Percentiles rank a stretch among this genome's conserved stretches.
Conservation (phyloP, 2,329 filamentous ascomycete genomes). For the Ilyonectria sp. region DNA sequence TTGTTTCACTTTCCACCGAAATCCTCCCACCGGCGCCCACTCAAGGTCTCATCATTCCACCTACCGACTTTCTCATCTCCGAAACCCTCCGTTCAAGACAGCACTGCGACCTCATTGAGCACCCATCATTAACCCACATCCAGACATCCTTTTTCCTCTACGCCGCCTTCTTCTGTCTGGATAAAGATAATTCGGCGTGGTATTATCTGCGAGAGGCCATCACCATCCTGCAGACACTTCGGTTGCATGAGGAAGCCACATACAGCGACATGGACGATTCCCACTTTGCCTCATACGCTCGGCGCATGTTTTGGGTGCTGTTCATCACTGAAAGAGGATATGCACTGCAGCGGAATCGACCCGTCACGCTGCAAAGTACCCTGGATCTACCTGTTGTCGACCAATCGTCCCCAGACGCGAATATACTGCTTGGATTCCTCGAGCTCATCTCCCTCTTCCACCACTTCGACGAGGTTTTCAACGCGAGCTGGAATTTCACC, state of each 20-base stretch:
- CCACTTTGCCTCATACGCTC: conserved; percentile 33
- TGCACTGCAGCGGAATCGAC: conserved; percentile 50
- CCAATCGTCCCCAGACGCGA: conserved; percentile 38
- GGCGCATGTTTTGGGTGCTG: conserved; percentile 50
- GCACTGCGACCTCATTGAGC: conserved; percentile 45
- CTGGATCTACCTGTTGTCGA: conserved; percentile 43
- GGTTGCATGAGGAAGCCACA: conserved; percentile 49
- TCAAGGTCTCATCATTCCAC: conserved; percentile 29
- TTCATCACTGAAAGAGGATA: conserved; percentile 54
- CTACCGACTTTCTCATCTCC: conserved; percentile 44
- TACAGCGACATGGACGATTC: conserved; percentile 36
- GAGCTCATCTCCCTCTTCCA: conserved; percentile 49
- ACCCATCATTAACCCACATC: conserved; percentile 46
- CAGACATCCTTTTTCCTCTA: conserved; percentile 54
- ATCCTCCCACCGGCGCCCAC: conserved; percentile 30
- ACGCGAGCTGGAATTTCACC: conserved; percentile 48
- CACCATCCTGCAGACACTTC: conserved; percentile 47
- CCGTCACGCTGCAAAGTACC: conserved; percentile 44
- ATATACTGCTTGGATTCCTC: conserved; percentile 50
- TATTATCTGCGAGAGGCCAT: conserved; percentile 51
- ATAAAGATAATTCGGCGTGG: conserved; percentile 54
- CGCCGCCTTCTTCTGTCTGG: conserved; percentile 48
- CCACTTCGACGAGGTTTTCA: conserved; percentile 47
- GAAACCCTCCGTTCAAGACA: conserved; percentile 48
- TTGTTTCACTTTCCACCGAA: conserved; percentile 49